These are phyloP conservation scores for Fusarium marasasianum DNA, from an alignment of 2,329 filamentous ascomycete species.

Conservation along the genomic window DNA sequence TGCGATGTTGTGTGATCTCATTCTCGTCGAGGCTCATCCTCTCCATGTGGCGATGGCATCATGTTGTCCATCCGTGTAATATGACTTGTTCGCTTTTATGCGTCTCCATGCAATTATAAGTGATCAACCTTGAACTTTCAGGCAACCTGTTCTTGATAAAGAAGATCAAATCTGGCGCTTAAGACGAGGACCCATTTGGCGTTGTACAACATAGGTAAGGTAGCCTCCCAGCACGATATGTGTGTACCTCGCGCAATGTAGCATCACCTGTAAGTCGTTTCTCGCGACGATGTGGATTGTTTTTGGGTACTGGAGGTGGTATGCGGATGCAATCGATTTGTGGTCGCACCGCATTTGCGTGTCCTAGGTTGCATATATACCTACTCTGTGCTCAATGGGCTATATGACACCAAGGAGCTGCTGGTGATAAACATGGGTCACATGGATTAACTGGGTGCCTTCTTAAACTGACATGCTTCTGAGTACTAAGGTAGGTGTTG, in stretches of 20 bases:
- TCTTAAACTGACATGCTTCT: no score
- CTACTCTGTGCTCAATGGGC: not conserved
- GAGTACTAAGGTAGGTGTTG: no score
- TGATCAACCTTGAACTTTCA: not conserved
- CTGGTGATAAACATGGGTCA: not conserved
- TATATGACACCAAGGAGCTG: not conserved
- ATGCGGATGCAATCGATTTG: constrained; percentile 7
- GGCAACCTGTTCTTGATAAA: not conserved
- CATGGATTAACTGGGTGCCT: no score
- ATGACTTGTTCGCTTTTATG: not conserved
- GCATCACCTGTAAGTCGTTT: constrained; percentile 7
- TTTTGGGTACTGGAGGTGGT: not conserved
- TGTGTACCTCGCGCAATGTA: not conserved
- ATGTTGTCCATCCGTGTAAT: not conserved
- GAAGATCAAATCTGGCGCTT: not conserved
- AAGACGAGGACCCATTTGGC: not conserved
- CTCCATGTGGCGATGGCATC: not conserved
- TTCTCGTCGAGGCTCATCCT: not conserved
- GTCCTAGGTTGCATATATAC: constrained; percentile 3
- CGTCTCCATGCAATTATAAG: not conserved
- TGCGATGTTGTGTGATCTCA: not conserved
- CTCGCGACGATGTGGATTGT: not conserved
- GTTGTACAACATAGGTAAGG: not conserved
- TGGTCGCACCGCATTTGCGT: constrained; percentile 14
- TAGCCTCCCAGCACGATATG: constrained; percentile 1